These are phyloP conservation scores for Delonix regia DNA, from an alignment of 306 rosid genomes.

Conservation along the genomic window DNA sequence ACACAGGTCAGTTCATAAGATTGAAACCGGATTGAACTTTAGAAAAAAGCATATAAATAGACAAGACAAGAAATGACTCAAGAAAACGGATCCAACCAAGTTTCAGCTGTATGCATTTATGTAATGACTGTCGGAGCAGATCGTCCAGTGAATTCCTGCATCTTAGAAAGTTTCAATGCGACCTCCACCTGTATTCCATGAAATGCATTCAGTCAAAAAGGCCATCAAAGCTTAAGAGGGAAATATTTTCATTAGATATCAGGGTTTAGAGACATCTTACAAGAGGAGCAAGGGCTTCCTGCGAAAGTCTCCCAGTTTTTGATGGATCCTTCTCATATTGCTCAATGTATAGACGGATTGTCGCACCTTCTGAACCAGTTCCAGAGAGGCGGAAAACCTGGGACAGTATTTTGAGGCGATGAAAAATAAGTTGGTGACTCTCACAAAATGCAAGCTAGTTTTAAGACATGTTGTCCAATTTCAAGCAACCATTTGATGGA, in stretches of 20 bases:
- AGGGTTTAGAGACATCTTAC: slow-evolving; percentile 51
- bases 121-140: slow-evolving; percentile 94
- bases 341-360: slow-evolving; percentile 94
- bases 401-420: slow-evolving; percentile 12
- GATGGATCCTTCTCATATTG: slow-evolving; percentile 95
- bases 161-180: slow-evolving; percentile 94
- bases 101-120: slow-evolving; percentile 30
- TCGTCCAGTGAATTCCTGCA: slow-evolving; percentile 91
- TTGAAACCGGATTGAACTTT: slow-evolving; percentile 11
- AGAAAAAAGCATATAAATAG: slow-evolving; percentile 15
- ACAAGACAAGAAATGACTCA: slow-evolving; percentile 34
- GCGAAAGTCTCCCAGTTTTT: slow-evolving; percentile 78
- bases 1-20: slow-evolving; percentile 32
- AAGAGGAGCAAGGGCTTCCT: slow-evolving; percentile 93
- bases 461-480: slow-evolving; percentile 10
- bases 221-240: background rate
- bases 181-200: slow-evolving; percentile 73
- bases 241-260: slow-evolving; percentile 10
- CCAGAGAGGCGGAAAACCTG: slow-evolving; percentile 98
- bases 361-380: slow-evolving; percentile 98
- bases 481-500: background rate
- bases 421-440: slow-evolving; percentile 19
- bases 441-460: background rate
- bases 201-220: slow-evolving; percentile 8
- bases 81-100: slow-evolving; percentile 1